Evolutionary conservation across 805 yeast genomes (phyloP), one percentile per base, ranked within the genome.

Genomic region (Ogataea kodamae): DNA sequence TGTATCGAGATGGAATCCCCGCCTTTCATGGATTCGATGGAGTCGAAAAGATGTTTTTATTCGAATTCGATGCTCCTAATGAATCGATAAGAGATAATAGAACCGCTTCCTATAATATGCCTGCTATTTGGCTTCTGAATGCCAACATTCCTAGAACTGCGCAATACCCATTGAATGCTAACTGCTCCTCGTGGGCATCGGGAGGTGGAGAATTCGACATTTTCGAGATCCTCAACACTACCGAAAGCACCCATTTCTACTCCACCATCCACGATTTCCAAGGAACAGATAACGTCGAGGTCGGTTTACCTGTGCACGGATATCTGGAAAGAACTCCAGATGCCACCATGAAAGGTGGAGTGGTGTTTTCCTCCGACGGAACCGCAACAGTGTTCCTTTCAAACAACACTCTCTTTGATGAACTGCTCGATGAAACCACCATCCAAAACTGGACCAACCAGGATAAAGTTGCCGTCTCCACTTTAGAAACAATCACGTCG

Each of bases 151-250:
- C 87, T 44, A 71, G 89, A 65, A 81, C 88, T 12, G 63, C 88
- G 3, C 88, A 81, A 58, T 81, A 80, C 53, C 76, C 80, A 29
- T 41, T 61, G 5, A 75, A 74, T 45, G 61, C 64, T 22, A 76
- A 74, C 52, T 81, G 88, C 57, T 79, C 87, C 5, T 78, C 87
- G 50, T 81, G 89, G 89, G 65, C 72, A 27, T 69, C 81, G 18
- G 90, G 89, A 8, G 79, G 88, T 59, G 88, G 89, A 55, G 88
- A 81, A 58, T 79, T 76, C 47, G 90, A 81, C 59, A 72, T 80
- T 46, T 81, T 81, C 53, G 90, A 82, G 62, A 78, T 76, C 24
- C 71, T 78, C 76, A 81, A 81, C 59, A 59, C 63, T 36, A 75
- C 86, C 10, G 74, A 74, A 43, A 55, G 72, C 16, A 57, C 57